Percentiles rank a stretch among this genome's conserved stretches.
These are phyloP conservation scores for Acanthamoeba culbertsoni DNA, from an alignment of 208 protist genomes.

Conservation along the genomic window DNA sequence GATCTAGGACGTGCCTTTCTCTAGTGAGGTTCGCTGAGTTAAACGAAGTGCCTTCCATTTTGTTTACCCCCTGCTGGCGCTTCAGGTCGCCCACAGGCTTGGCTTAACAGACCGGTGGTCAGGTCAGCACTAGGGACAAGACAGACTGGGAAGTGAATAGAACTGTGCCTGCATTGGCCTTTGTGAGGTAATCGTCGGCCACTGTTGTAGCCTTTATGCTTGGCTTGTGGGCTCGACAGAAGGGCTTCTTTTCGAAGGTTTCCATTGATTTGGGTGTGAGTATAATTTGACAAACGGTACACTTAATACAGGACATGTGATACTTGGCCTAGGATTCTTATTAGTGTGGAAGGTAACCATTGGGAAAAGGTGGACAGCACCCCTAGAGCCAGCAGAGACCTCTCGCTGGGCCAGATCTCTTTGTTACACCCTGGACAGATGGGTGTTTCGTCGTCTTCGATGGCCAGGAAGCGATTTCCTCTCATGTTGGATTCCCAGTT, in stretches of 20 bases:
- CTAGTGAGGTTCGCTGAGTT: neutral
- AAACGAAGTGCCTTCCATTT: neutral
- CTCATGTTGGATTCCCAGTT: no score
- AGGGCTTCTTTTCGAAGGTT: neutral
- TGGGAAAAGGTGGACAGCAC: neutral
- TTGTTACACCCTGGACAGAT: neutral
- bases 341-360: no score
- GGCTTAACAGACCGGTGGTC: neutral
- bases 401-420: neutral
- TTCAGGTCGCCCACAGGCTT: neutral
- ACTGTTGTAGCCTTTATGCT: neutral
- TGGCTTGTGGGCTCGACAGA: neutral
- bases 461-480: neutral
- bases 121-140: neutral
- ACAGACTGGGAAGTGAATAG: neutral
- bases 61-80: neutral
- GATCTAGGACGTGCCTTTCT: neutral
- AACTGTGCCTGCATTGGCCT: neutral
- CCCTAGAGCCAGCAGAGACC: neutral
- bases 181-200: neutral
- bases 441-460: neutral
- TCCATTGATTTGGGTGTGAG: neutral
- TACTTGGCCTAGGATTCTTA: neutral
- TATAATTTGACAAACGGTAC: neutral
- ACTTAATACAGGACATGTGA: neutral